Conservation (phyloP, 768 basidiomycete species). For the Boletus speciosus region DNA sequence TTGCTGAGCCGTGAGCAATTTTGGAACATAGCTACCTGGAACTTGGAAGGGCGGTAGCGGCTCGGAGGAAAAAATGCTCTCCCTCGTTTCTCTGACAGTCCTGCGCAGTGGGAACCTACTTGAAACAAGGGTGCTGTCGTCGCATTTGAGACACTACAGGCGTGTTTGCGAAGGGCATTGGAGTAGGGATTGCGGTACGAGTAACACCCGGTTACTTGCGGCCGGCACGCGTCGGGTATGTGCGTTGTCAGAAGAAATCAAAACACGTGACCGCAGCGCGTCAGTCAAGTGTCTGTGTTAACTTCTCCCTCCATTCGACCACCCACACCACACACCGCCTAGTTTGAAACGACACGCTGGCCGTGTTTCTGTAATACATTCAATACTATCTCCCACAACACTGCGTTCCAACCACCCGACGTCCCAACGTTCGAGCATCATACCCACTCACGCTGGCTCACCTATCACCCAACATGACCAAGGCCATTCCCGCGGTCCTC, state of each 20-base stretch:
- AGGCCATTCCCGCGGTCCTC: not conserved
- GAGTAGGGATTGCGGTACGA: no score
- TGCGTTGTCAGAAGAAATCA: conserved; percentile 2
- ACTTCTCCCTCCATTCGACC: not conserved
- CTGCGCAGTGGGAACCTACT: no score
- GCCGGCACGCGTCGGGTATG: no score
- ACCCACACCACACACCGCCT: not conserved
- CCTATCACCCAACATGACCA: conserved; percentile 1
- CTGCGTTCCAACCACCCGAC: not conserved
- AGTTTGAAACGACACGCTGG: conserved; percentile 12
- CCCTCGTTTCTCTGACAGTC: no score
- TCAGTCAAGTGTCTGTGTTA: not conserved
- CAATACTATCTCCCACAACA: not conserved
- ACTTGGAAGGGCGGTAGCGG: no score
- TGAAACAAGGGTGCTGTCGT: no score
- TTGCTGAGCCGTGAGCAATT: no score
- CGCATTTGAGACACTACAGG: no score
- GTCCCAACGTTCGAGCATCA: not conserved
- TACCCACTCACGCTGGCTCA: not conserved
- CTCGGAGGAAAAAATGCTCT: no score
- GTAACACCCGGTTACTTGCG: no score
- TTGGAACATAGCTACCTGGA: no score
- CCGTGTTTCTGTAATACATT: not conserved
- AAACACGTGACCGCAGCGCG: conserved; percentile 13
- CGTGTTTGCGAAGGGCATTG: no score